Percentiles rank a stretch among this genome's conserved stretches.
Evolutionary conservation across 129 eudicot genomes (phyloP).

Genomic region (Pulicaria dysenterica): DNA sequence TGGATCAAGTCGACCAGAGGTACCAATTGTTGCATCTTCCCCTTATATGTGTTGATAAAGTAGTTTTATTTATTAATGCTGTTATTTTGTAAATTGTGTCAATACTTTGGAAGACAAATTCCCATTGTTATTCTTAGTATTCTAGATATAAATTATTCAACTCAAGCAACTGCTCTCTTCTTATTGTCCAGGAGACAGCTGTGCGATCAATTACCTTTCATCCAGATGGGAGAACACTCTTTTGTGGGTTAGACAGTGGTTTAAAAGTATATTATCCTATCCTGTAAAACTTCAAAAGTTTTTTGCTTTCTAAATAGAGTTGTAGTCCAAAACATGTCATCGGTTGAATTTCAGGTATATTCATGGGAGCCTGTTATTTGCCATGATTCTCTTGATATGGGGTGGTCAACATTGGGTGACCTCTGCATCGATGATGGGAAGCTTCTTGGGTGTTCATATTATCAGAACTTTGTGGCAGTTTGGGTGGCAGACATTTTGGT

Average conservation of each 20-base stretch:
- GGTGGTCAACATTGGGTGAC: slow-evolving; percentile 94
- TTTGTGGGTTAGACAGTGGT: slow-evolving; percentile 81
- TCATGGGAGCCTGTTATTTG: slow-evolving; percentile 98
- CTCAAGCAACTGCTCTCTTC: background rate
- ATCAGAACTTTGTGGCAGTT: slow-evolving; percentile 82
- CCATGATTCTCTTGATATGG: slow-evolving; percentile 89
- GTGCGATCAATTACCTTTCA: slow-evolving; percentile 83
- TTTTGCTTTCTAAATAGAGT: slow-evolving; percentile 13
- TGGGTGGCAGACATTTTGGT: slow-evolving; percentile 94
- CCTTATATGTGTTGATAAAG: background rate
- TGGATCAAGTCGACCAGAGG: slow-evolving; percentile 98
- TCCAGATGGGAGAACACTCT: slow-evolving; percentile 92
- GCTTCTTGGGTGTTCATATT: slow-evolving; percentile 86
- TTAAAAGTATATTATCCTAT: slow-evolving; percentile 56
- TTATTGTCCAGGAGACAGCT: slow-evolving; percentile 61
- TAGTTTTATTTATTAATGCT: background rate
- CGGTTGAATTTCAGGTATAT: slow-evolving; percentile 60
- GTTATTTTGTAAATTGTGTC: background rate
- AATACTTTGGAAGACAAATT: slow-evolving; percentile 9
- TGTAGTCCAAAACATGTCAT: slow-evolving; percentile 16
- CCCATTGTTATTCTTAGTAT: background rate
- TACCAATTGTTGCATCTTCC: slow-evolving; percentile 27
- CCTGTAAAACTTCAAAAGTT: background rate
- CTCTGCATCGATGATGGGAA: slow-evolving; percentile 79
- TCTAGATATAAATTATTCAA: background rate